Evolutionary conservation across 192 early-diverging fungal species (phyloP).

Genomic region (Podila epicladia): DNA sequence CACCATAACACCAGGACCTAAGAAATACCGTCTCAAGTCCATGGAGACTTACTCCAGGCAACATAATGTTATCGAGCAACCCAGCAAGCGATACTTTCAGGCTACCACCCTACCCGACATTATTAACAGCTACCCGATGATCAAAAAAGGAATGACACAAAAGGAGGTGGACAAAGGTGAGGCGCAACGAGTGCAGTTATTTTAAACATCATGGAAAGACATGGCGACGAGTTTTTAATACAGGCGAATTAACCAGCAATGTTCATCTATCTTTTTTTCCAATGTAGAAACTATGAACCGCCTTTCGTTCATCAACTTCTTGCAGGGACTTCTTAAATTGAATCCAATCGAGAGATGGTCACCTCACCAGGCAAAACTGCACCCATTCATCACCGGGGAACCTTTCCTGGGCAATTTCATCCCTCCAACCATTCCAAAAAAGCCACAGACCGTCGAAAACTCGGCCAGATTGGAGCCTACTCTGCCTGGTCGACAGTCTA

Average conservation of each 20-base stretch:
- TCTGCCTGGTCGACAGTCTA: slow-evolving; percentile 21
- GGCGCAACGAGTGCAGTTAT: slow-evolving; percentile 16
- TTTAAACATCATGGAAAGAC: too few species aligned
- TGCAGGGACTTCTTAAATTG: slow-evolving; percentile 87
- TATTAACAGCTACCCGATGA: slow-evolving; percentile 86
- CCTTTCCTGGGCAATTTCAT: slow-evolving; percentile 74
- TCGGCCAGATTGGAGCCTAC: slow-evolving; percentile 38
- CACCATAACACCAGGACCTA: slow-evolving; percentile 39
- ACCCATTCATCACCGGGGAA: slow-evolving; percentile 97
- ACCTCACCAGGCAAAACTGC: slow-evolving; percentile 91
- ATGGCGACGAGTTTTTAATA: too few species aligned
- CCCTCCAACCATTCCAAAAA: slow-evolving; percentile 61
- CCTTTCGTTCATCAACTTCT: slow-evolving; percentile 88
- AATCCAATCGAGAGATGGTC: slow-evolving; percentile 96
- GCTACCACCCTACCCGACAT: slow-evolving; percentile 90
- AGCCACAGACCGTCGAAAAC: slow-evolving; percentile 35
- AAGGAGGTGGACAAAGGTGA: slow-evolving; percentile 83
- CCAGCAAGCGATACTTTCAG: slow-evolving; percentile 91
- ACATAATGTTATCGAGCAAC: slow-evolving; percentile 85
- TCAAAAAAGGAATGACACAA: slow-evolving; percentile 66
- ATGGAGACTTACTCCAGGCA: slow-evolving; percentile 87
- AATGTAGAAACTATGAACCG: slow-evolving; percentile 76
- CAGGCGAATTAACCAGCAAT: too few species aligned
- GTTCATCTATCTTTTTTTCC: background rate
- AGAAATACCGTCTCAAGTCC: slow-evolving; percentile 75